Evolutionary conservation across 805 yeast genomes (phyloP).

Genomic region (Jamesozyma rosinii): DNA sequence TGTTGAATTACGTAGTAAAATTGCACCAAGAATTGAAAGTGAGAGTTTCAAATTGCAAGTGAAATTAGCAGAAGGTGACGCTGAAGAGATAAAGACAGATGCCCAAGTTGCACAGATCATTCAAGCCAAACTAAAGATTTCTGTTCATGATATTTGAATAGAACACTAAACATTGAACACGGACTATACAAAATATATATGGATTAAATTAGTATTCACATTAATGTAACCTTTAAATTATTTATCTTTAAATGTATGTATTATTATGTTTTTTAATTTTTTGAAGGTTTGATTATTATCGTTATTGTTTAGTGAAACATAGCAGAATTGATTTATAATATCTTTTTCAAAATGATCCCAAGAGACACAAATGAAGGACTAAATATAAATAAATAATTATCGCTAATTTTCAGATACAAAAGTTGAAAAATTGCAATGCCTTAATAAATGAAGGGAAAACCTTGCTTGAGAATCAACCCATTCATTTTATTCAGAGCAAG

Average conservation of each 20-base stretch:
- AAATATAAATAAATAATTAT: too few species aligned
- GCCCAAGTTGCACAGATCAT: conserved; percentile 30
- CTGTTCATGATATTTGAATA: conserved; percentile 19
- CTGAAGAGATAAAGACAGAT: conserved; percentile 29
- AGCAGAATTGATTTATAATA: too few species aligned
- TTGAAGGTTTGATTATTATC: not conserved
- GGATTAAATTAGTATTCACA: not conserved
- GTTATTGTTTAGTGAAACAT: too few species aligned
- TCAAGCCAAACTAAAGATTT: conserved; percentile 31
- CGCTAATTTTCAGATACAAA: too few species aligned
- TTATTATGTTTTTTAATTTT: not conserved
- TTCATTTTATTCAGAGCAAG: too few species aligned
- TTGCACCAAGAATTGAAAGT: conserved; percentile 41
- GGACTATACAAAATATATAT: not conserved
- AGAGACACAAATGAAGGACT: too few species aligned
- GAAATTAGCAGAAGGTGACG: conserved; percentile 28
- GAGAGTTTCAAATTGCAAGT: conserved; percentile 30
- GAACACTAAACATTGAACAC: not conserved
- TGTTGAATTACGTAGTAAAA: conserved; percentile 42
- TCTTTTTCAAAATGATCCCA: too few species aligned
- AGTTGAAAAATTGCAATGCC: too few species aligned
- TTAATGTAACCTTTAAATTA: not conserved
- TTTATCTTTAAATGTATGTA: not conserved
- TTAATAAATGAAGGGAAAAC: too few species aligned
- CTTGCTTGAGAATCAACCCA: too few species aligned